phyloP scores from a whole-genome alignment of 139 green algal species.

The Picochlorum sp. region DNA sequence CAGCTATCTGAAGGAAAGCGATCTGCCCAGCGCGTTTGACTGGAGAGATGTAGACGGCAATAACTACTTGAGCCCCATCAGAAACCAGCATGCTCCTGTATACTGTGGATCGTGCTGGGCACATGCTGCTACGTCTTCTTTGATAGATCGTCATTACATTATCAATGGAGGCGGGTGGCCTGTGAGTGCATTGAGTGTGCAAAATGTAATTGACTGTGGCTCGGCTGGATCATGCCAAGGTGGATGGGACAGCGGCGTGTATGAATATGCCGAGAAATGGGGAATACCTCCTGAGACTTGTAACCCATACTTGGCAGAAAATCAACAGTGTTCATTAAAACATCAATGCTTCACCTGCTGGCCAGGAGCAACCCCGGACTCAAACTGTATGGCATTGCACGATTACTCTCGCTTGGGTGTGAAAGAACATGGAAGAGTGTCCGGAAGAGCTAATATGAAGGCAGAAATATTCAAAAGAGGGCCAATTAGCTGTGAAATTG shows the following conservation, averaged over 20 bases:
- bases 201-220: slow-evolving; percentile 80
- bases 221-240: slow-evolving; percentile 31
- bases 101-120: slow-evolving; percentile 77
- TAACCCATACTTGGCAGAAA: slow-evolving; percentile 62
- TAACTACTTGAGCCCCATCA: slow-evolving; percentile 48
- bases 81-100: slow-evolving; percentile 68
- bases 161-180: slow-evolving; percentile 40
- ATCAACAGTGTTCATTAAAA: slow-evolving; percentile 46
- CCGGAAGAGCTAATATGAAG: slow-evolving; percentile 57
- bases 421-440: slow-evolving; percentile 56
- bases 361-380: slow-evolving; percentile 1
- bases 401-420: slow-evolving; percentile 37
- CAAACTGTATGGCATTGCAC: slow-evolving; percentile 33
- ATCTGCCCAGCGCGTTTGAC: slow-evolving; percentile 8
- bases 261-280: slow-evolving; percentile 39
- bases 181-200: slow-evolving; percentile 38
- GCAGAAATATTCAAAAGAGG: slow-evolving; percentile 70
- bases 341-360: slow-evolving; percentile 65
- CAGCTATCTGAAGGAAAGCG: slow-evolving; percentile 2
- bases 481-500: slow-evolving; percentile 77
- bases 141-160: slow-evolving; percentile 83
- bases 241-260: slow-evolving; percentile 38
- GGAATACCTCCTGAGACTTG: slow-evolving; percentile 82
- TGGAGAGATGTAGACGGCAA: slow-evolving; percentile 49
- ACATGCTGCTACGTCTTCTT: slow-evolving; percentile 50